Conservation (phyloP, 106 monocot genomes). For the Platanthera guangdongensis region DNA sequence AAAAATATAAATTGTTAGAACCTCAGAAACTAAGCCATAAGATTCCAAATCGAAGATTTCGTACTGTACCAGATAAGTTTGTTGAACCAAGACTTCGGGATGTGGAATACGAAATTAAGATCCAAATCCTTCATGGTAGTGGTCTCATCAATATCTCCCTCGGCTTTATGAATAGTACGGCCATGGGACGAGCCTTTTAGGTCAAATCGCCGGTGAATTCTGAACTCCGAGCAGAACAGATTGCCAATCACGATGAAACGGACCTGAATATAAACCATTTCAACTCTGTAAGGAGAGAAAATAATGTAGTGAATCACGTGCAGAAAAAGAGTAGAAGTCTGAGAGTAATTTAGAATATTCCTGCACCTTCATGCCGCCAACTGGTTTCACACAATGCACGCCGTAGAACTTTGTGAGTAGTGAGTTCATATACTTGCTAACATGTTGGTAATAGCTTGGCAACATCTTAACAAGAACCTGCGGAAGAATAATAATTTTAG, state of each 20-base stretch:
- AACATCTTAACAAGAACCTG: constrained; percentile 48
- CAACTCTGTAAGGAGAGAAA: background rate
- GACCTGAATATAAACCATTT: constrained; percentile 16
- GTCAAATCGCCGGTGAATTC: constrained; percentile 41
- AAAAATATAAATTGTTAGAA: background rate
- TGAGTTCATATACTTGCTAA: constrained; percentile 18
- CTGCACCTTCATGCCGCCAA: constrained; percentile 15
- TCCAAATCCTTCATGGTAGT: constrained; percentile 47
- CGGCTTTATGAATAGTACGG: constrained; percentile 25
- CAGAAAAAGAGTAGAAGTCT: background rate
- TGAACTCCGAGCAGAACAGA: constrained; percentile 38
- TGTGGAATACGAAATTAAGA: constrained; percentile 34
- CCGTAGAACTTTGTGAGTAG: constrained; percentile 43
- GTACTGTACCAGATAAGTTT: constrained; percentile 19
- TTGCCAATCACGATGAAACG: constrained; percentile 52
- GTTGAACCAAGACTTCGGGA: constrained; percentile 23
- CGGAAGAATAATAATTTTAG: background rate
- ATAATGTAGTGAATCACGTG: background rate
- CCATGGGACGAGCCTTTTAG: constrained; percentile 51
- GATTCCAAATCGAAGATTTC: background rate
- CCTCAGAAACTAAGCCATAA: background rate
- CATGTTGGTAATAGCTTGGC: constrained; percentile 27
- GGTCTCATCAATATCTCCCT: constrained; percentile 35
- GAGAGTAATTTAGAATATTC: background rate
- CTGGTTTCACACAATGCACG: constrained; percentile 43